Percentiles rank a stretch among this genome's conserved stretches.
These are phyloP conservation scores for Mucor irregularis DNA, from an alignment of 371 early-diverging fungal genomes.

Conservation along the genomic window DNA sequence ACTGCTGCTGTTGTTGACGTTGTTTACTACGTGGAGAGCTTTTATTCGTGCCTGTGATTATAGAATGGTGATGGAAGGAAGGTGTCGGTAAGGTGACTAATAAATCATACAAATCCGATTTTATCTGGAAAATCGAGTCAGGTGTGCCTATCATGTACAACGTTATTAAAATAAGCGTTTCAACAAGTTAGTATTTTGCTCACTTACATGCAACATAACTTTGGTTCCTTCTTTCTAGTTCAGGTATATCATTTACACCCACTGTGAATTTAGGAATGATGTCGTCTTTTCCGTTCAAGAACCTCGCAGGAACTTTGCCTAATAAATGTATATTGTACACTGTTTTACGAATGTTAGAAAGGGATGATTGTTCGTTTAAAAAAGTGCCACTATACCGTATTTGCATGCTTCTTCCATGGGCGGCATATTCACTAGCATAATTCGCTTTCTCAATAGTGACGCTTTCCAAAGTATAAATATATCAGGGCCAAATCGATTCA, in stretches of 20 bases:
- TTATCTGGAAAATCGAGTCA: conserved; percentile 56
- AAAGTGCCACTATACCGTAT: conserved; percentile 39
- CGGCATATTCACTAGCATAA: conserved; percentile 50
- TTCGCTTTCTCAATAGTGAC: conserved; percentile 52
- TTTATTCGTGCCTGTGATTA: no score
- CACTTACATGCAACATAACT: conserved; percentile 61
- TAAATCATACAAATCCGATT: conserved; percentile 57
- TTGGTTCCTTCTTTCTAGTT: conserved; percentile 31
- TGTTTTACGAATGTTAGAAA: neutral
- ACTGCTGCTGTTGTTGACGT: neutral
- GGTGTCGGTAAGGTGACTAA: conserved; percentile 43
- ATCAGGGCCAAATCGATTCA: conserved; percentile 49
- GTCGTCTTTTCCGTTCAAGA: conserved; percentile 16
- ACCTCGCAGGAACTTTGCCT: conserved; percentile 23
- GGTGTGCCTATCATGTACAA: conserved; percentile 52
- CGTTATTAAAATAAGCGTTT: neutral
- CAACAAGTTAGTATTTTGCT: neutral
- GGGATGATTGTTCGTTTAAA: neutral
- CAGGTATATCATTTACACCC: conserved; percentile 58
- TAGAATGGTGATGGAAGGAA: conserved; percentile 7
- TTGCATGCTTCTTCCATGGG: conserved; percentile 53
- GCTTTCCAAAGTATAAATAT: conserved; percentile 64
- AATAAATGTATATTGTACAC: conserved; percentile 49
- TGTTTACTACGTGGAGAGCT: no score
- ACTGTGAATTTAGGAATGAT: conserved; percentile 47